Evolutionary conservation across 1,284 basidiomycete species (phyloP), one percentile per base, ranked within the genome.

Genomic region (Volvariella volvacea): DNA sequence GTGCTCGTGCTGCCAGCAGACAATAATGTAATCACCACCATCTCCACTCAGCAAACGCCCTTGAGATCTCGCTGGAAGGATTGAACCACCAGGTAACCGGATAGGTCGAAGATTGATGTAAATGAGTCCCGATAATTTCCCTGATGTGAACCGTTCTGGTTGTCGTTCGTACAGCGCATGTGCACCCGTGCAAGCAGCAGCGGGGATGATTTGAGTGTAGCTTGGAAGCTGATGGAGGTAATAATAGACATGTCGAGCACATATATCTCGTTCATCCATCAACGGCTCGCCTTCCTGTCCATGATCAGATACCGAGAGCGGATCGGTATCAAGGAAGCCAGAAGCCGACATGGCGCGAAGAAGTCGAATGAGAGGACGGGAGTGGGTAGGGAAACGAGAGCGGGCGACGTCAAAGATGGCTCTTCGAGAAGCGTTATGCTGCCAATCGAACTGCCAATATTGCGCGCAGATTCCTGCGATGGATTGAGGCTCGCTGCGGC

Each of bases 401-500:
- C 84, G 74, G 6, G 87, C 80, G 19, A 88, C 80, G 48, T 92
- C 88, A 42, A 94, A 74, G 38, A 92, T 77, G 28, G 84, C 86
- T 22, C 83, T 74, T 30, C 87, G 81, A 19, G 79, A 65, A 8
- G 71, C 67, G 30, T 76, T 78, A 45, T 72, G 64, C 20, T 72
- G 65, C 73, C 78, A 83, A 55, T 90, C 86, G 2, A 67, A 67
- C 44, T 77, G 72, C 88, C 88, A 90, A 58, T 79, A 90, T 57
- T 92, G 88, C 21, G 73, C 69, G 54, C 86, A 89, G 48, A 92
- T 81, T 3, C 75, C 74, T 17, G 73, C 68, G n/a, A 88, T 72
- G 6, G 82, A 77, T 20, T 70, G 67, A 41, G 73, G 74, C 53
- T 91, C 85, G 49, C 85, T 87, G 34, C 86, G 75, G 12, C 87